These are phyloP conservation scores for Polysphondylium violaceum DNA, from an alignment of 78 protist species.

Conservation along the genomic window DNA sequence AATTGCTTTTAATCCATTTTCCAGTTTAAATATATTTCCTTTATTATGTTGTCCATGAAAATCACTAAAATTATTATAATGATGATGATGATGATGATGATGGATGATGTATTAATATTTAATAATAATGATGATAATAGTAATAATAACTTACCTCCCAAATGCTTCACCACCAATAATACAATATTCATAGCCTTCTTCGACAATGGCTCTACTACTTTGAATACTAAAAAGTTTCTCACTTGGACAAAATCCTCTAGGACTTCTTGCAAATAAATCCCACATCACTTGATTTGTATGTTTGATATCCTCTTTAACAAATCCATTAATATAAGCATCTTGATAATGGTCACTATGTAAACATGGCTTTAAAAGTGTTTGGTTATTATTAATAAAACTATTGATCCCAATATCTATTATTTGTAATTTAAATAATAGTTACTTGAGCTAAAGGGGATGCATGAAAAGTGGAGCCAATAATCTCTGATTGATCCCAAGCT, in stretches of 20 bases:
- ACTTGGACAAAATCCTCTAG: constrained; percentile 76
- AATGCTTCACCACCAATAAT: constrained; percentile 74
- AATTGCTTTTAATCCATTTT: constrained; percentile 44
- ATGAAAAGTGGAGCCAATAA: constrained; percentile 62
- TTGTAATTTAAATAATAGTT: neutral
- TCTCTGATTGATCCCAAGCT: constrained; percentile 77
- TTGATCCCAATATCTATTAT: neutral
- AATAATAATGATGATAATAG: neutral
- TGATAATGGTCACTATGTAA: constrained; percentile 20
- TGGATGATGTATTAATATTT: no score
- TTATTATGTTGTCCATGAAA: constrained; percentile 53
- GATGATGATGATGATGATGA: no score
- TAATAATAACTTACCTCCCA: constrained; percentile 8
- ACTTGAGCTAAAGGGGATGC: constrained; percentile 66
- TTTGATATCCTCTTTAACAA: constrained; percentile 69
- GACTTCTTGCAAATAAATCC: constrained; percentile 56
- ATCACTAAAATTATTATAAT: constrained; percentile 26
- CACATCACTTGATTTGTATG: constrained; percentile 43
- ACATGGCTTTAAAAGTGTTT: constrained; percentile 21
- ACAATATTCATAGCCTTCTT: constrained; percentile 78
- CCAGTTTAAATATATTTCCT: constrained; percentile 33
- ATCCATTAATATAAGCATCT: constrained; percentile 71
- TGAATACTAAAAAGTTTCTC: constrained; percentile 77
- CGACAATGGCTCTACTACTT: constrained; percentile 20
- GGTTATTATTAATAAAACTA: neutral